A percentile compares a stretch with the other conserved stretches of the same genome.
Evolutionary conservation across 176 grass and related monocot species (phyloP).

Genomic region (Phoenix roebelenii): DNA sequence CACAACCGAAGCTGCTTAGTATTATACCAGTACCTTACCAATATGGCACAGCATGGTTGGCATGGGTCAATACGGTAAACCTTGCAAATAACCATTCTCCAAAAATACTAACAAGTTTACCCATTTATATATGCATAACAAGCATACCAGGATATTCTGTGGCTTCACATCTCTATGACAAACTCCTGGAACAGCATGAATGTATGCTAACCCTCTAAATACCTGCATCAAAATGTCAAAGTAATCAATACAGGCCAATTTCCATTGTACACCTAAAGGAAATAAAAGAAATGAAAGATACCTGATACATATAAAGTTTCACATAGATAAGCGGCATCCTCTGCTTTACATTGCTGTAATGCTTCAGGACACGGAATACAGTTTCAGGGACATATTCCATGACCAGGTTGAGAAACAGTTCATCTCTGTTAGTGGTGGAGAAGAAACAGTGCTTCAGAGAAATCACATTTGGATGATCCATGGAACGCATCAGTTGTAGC

Average conservation of each 20-base stretch:
- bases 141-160: conserved; percentile 83
- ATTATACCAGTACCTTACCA: no score
- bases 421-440: conserved; percentile 84
- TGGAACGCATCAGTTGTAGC: conserved; percentile 84
- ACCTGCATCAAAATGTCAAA: conserved; percentile 41
- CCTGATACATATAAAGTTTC: conserved; percentile 94
- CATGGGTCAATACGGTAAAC: no score
- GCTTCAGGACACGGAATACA: conserved; percentile 76
- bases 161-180: conserved; percentile 98
- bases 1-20: no score
- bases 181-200: conserved; percentile 80
- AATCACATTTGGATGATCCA: conserved; percentile 91
- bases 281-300: conserved; percentile 3
- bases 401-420: conserved; percentile 94
- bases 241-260: no score
- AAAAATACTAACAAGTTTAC: neutral
- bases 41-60: no score
- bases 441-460: conserved; percentile 97
- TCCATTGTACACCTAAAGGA: no score
- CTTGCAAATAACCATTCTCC: conserved; percentile 9
- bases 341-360: conserved; percentile 95
- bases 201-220: conserved; percentile 90
- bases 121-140: conserved; percentile 14
- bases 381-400: conserved; percentile 97
- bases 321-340: conserved; percentile 92